Base-by-base conservation (phyloP, 2,329 filamentous ascomycete genomes). In the Colletotrichum acutatum region DNA sequence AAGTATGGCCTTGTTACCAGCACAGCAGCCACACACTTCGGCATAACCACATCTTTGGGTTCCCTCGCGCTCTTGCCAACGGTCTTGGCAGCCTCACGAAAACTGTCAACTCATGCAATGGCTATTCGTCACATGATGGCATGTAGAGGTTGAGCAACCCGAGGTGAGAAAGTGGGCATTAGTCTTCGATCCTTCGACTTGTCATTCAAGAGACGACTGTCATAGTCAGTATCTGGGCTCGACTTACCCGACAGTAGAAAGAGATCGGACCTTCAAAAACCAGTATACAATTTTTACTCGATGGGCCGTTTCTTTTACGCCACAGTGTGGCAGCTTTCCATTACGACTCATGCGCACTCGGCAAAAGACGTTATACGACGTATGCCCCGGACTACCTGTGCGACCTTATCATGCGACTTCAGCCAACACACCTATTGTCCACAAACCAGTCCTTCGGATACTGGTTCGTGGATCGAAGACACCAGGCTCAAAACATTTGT, bases 391-490 rank as follows among this genome's bases (percentile, higher is more conserved):
- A 28, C 52, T 46, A 34, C 34, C n/a, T 19, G 70, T 70, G 57
- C 60, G 56, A 72, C 66, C 11, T 60, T 53, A 14, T n/a, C 16
- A 56, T 12, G 14, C 53, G 26, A 32, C 12, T n/a, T 14, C 19
- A n/a, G 42, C 70, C 70, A 52, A 72, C 65, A 54, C 30, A 49
- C 32, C 49, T 22, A 19, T 49, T 30, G 19, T 26, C 66, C 46
- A 56, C 34, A 28, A 72, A 66, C 70, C 70, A 60, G n/a, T 62
- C 7, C 54, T 70, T 56, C 60, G 70, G 70, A 30, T 54, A 16
- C 26, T 42, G 54, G 34, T 37, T 54, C 42, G 65, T 68, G 70
- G 66, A 72, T 72, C 70, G 66, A 70, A 70, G 66, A 72, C 66
- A 66, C 32, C 46, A 60, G 54, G 37, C 66, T 70, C 70, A 61